A percentile compares a stretch with the other conserved stretches of the same genome.
Conservation (phyloP, 2,329 filamentous ascomycete species). For the Hyphodiscus sp. region DNA sequence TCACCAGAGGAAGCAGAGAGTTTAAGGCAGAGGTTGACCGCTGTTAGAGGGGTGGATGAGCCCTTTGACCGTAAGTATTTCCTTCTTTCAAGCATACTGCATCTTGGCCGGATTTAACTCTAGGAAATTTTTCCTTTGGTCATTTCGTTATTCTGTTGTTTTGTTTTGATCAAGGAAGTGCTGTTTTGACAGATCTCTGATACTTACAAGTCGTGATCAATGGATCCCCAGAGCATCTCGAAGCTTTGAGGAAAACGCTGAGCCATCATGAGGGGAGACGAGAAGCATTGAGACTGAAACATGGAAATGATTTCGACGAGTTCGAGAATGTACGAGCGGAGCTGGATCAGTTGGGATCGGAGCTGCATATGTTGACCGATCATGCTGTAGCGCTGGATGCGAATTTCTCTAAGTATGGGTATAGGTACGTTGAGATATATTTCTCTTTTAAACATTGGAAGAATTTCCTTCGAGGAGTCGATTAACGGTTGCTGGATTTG, state of each 20-base stretch:
- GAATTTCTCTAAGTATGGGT: slow-evolving; percentile 59
- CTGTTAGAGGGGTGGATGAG: neutral
- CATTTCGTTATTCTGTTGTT: neutral
- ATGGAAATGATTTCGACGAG: slow-evolving; percentile 46
- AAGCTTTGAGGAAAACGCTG: slow-evolving; percentile 44
- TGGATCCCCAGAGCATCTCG: slow-evolving; percentile 42
- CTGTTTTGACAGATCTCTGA: neutral
- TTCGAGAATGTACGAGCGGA: slow-evolving; percentile 50
- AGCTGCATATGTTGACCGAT: slow-evolving; percentile 47
- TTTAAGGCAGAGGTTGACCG: slow-evolving; percentile 38
- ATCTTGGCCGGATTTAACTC: no score
- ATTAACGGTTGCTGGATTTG: no score
- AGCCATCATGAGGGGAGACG: slow-evolving; percentile 45
- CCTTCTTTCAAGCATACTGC: neutral
- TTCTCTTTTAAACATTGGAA: no score
- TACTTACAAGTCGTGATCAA: slow-evolving; percentile 32
- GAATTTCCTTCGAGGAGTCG: no score
- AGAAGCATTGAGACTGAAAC: slow-evolving; percentile 39
- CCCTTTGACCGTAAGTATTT: neutral
- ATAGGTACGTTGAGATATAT: slow-evolving; percentile 29
- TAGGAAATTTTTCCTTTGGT: neutral
- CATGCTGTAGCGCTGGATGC: slow-evolving; percentile 51
- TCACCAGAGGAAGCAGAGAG: slow-evolving; percentile 47
- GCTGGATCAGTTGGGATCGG: slow-evolving; percentile 43
- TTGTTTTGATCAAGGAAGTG: neutral